These are phyloP conservation scores for Rhododendron griersonianum DNA, from an alignment of 148 eudicot genomes.

Conservation along the genomic window DNA sequence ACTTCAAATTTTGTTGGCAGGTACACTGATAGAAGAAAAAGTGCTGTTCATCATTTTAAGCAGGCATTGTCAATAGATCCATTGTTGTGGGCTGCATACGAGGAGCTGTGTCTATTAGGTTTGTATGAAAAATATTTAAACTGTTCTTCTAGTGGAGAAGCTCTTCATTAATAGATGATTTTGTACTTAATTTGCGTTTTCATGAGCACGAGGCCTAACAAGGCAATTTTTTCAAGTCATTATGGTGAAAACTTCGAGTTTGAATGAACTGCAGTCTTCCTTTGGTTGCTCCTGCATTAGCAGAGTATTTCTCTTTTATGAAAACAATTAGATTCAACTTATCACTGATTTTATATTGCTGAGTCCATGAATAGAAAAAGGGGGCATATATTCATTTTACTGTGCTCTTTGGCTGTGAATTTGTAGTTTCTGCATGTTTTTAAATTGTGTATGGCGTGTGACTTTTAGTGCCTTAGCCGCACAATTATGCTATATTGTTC, in stretches of 20 bases:
- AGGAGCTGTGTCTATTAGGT: constrained; percentile 92
- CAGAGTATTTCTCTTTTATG: not conserved
- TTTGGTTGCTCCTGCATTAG: not conserved
- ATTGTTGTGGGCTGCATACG: constrained; percentile 92
- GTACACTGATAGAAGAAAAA: constrained; percentile 80
- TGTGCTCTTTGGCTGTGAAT: not conserved
- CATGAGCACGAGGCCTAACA: not conserved
- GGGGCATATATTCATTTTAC: not conserved
- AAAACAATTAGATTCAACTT: not conserved
- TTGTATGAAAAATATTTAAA: constrained; percentile 4
- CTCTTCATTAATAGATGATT: constrained; percentile 10
- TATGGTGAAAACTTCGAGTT: not conserved
- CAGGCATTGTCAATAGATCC: constrained; percentile 90
- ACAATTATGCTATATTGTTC: too few species aligned
- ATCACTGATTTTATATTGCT: not conserved
- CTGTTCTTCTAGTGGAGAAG: not conserved
- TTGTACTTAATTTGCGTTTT: not conserved
- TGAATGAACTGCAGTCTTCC: not conserved
- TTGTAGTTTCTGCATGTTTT: not conserved
- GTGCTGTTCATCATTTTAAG: constrained; percentile 81
- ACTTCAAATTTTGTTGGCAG: constrained; percentile 39
- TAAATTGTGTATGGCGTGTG: not conserved
- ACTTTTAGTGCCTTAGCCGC: not conserved
- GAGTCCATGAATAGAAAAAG: not conserved
- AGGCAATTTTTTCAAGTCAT: not conserved